Evolutionary conservation across 441 rosid genomes (phyloP).

Genomic region (California macrophylla): DNA sequence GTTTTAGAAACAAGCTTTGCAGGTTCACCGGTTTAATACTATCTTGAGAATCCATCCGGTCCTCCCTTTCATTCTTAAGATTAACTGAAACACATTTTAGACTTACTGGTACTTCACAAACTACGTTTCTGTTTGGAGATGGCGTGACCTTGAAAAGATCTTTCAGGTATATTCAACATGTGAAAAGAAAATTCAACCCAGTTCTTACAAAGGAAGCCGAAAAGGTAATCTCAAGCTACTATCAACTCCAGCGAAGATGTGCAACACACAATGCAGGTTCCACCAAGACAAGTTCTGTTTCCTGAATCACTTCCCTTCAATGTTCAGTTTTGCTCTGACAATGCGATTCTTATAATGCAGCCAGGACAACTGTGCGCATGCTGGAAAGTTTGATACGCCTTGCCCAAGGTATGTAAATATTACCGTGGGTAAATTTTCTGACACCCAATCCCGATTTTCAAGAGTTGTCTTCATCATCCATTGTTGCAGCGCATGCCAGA

Average conservation of each 20-base stretch:
- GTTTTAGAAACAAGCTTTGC: not conserved
- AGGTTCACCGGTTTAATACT: not conserved
- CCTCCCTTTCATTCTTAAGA: not conserved
- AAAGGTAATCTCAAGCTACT: constrained; percentile 76
- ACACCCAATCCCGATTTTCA: not conserved
- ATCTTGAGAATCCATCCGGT: not conserved
- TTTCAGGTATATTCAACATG: constrained; percentile 71
- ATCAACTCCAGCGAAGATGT: constrained; percentile 90
- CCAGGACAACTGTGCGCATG: constrained; percentile 94
- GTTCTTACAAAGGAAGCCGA: constrained; percentile 81
- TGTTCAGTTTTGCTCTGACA: constrained; percentile 10
- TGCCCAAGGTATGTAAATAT: constrained; percentile 61
- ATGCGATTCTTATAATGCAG: constrained; percentile 33
- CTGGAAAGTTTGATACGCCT: constrained; percentile 91
- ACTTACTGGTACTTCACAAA: not conserved
- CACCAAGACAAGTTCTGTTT: constrained; percentile 6
- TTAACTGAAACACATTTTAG: not conserved
- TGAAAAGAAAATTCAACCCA: constrained; percentile 68
- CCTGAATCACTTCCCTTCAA: not conserved
- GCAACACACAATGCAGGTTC: constrained; percentile 82
- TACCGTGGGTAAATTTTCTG: constrained; percentile 1
- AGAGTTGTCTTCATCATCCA: not conserved
- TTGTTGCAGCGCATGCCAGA: constrained; percentile 77
- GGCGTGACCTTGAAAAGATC: constrained; percentile 4
- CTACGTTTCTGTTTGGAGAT: constrained; percentile 5